These are phyloP conservation scores for Talaromyces sp. DNA, from an alignment of 2,329 filamentous ascomycete species.

Conservation along the genomic window DNA sequence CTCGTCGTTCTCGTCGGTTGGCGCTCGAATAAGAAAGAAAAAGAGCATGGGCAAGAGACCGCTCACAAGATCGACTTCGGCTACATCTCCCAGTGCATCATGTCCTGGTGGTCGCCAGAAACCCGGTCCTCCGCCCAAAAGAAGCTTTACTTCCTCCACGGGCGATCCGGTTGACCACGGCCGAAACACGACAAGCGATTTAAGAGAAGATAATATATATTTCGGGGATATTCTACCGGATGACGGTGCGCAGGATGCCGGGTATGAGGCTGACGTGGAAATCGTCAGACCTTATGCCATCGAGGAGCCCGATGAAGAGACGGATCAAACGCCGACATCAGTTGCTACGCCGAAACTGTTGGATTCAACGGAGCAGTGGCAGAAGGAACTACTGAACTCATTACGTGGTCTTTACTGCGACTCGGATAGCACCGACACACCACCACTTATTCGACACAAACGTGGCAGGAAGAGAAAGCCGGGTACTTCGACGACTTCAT, in stretches of 20 bases:
- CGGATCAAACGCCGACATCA: conserved; percentile 18
- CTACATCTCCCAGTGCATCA: conserved; percentile 9
- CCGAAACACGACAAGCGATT: not conserved
- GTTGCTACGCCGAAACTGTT: conserved; percentile 22
- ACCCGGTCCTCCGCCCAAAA: conserved; percentile 16
- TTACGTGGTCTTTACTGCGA: conserved; percentile 33
- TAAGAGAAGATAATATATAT: not conserved
- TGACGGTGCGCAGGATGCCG: conserved; percentile 29
- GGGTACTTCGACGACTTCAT: conserved; percentile 17
- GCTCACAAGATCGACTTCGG: conserved; percentile 1
- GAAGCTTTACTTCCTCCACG: not conserved
- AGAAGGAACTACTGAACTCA: conserved; percentile 33
- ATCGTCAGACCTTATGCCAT: conserved; percentile 39
- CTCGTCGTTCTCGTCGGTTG: not conserved
- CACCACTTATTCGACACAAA: conserved; percentile 17
- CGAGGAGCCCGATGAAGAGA: conserved; percentile 36
- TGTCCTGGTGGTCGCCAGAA: conserved; percentile 9
- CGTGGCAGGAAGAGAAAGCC: conserved; percentile 38
- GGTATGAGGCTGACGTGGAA: conserved; percentile 31
- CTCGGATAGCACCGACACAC: conserved; percentile 23
- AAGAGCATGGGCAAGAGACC: conserved; percentile 18
- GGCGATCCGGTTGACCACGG: conserved; percentile 6
- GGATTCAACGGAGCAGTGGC: conserved; percentile 29
- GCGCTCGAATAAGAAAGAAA: not conserved
- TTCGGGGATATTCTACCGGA: conserved; percentile 25